phyloP scores from a whole-genome alignment of 2,329 filamentous ascomycete species.

The Trichoderma hamatum region DNA sequence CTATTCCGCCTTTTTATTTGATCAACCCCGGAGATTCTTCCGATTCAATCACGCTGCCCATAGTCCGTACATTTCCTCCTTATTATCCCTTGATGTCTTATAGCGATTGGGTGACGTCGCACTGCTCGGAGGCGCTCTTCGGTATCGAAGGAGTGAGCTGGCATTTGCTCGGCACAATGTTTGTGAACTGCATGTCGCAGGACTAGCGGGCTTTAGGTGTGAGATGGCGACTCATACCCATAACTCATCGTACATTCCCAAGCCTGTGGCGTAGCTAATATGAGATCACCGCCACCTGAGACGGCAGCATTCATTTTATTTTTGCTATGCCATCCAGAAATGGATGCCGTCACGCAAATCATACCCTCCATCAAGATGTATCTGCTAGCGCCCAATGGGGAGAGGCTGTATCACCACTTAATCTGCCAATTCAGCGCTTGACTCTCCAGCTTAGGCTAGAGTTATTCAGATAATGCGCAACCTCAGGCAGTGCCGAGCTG shows the following conservation, averaged over 20 bases:
- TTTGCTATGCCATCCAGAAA: neutral
- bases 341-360: neutral
- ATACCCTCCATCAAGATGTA: neutral
- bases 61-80: neutral
- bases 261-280: neutral
- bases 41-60: neutral
- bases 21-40: neutral
- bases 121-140: neutral
- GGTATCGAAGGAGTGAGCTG: neutral
- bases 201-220: constrained; percentile 11
- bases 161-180: neutral
- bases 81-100: constrained; percentile 19
- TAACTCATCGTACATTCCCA: neutral
- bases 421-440: constrained; percentile 2
- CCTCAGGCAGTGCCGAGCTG: neutral
- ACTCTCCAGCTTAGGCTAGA: neutral
- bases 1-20: neutral
- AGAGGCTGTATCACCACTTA: neutral
- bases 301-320: neutral
- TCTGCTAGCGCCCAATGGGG: neutral
- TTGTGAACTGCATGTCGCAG: neutral
- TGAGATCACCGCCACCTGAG: neutral
- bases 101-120: neutral
- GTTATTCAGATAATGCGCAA: constrained; percentile 1
- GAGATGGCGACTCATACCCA: constrained; percentile 3